Evolutionary conservation across 2,329 filamentous ascomycete genomes (phyloP), one percentile per base, ranked within the genome.

Genomic region (Nemania abortiva): DNA sequence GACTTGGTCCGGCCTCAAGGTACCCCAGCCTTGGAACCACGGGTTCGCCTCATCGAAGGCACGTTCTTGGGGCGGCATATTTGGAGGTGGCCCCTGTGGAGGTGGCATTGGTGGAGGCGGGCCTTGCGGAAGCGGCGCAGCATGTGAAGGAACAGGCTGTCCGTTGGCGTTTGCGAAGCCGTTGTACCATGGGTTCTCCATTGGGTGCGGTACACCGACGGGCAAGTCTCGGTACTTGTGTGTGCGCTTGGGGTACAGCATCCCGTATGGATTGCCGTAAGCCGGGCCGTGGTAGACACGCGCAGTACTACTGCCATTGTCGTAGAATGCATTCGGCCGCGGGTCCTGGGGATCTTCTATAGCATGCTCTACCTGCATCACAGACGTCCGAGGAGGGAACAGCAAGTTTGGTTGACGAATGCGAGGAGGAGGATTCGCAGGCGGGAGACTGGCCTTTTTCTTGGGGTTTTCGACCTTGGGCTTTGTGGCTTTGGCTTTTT

Each of bases 261-360:
- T 76, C 1, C 81, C 81, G 27, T 81, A 79, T 27, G 84, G 82
- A 70, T 87, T 87, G 4, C 87, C 87, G 73, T 88, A 90, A 0
- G 81, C 79, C 2, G 84, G 83, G 0, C 87, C 88, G 70, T 90
- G 85, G 70, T 90, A 90, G 29, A 89, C 84, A 15, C 87, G 85
- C 58, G 88, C 81, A 22, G 87, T 77, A 37, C 86, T 84, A 70
- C 84, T 82, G 54, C 82, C 80, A n/a, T 80, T 75, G 72, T 90
- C 87, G 73, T 85, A 86, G 74, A 87, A 90, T 50, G 88, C 86
- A 73, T 90, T 90, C 13, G 88, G 88, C 1, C 82, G 81, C 9
- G 88, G 88, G 70, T 89, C 87, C 52, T 83, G 79, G 3, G 81
- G 79, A 1, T 77, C 79, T 72, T 89, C 87, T 22, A 89, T 78